Percentiles rank a stretch among this genome's conserved stretches.
Conservation (phyloP, 192 early-diverging fungal genomes). For the Lobosporangium transversale region DNA sequence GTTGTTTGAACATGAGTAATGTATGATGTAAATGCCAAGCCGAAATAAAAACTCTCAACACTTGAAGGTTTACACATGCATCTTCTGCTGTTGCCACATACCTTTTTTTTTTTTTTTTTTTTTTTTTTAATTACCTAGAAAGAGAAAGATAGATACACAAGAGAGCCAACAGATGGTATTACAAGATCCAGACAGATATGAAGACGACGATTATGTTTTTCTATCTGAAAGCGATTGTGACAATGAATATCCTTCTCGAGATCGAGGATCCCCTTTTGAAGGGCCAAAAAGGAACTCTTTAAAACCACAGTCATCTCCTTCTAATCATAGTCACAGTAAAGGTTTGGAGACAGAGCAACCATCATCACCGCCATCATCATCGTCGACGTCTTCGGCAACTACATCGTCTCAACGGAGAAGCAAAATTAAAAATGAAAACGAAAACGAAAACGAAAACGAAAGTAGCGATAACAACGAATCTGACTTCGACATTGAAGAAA, state of each 20-base stretch:
- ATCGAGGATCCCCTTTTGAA: too few species aligned
- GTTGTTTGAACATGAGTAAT: too few species aligned
- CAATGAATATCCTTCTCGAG: too few species aligned
- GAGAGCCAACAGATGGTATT: slow-evolving; percentile 13
- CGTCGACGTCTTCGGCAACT: too few species aligned
- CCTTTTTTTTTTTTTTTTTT: neutral
- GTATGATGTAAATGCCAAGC: neutral
- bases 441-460: too few species aligned
- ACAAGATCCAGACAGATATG: slow-evolving; percentile 22
- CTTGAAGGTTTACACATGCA: neutral
- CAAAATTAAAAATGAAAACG: too few species aligned
- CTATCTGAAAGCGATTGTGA: slow-evolving; percentile 46
- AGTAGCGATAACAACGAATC: slow-evolving; percentile 7
- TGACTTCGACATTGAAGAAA: slow-evolving; percentile 31
- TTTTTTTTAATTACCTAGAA: neutral
- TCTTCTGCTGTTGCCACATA: neutral
- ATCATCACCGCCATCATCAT: too few species aligned
- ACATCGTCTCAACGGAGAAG: too few species aligned
- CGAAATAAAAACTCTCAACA: neutral
- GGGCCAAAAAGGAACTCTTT: too few species aligned
- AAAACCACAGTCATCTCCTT: too few species aligned
- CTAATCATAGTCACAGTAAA: too few species aligned
- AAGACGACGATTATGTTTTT: slow-evolving; percentile 51
- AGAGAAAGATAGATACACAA: neutral
- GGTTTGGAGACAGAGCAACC: too few species aligned